Evolutionary conservation across 1,284 basidiomycete genomes (phyloP).

Genomic region (Anthracocystis setariae): DNA sequence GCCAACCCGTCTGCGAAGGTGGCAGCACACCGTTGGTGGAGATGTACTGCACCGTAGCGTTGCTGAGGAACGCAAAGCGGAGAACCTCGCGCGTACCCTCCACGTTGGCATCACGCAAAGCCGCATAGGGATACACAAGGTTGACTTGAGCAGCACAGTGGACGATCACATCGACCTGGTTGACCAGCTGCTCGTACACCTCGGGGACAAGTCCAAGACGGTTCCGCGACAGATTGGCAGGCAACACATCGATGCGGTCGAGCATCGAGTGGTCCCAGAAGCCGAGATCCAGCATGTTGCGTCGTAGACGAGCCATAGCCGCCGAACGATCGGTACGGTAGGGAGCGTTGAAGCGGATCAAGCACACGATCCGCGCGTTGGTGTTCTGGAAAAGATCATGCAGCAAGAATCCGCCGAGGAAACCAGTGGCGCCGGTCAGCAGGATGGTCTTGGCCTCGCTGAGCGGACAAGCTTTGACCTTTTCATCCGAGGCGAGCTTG

Average conservation of each 20-base stretch:
- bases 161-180: constrained; percentile 61
- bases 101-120: constrained; percentile 65
- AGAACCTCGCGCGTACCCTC: constrained; percentile 68
- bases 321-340: constrained; percentile 60
- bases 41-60: constrained; percentile 66
- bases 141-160: constrained; percentile 67
- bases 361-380: constrained; percentile 65
- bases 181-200: constrained; percentile 56
- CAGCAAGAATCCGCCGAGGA: constrained; percentile 66
- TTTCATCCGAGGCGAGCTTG: constrained; percentile 39
- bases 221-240: constrained; percentile 61
- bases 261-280: constrained; percentile 64
- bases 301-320: constrained; percentile 62
- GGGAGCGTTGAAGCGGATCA: constrained; percentile 65
- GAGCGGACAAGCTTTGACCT: constrained; percentile 32
- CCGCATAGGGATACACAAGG: constrained; percentile 67
- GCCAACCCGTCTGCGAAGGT: constrained; percentile 61
- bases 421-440: constrained; percentile 67
- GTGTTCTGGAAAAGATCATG: constrained; percentile 61
- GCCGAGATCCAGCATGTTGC: constrained; percentile 67
- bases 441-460: constrained; percentile 60
- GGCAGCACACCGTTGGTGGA: constrained; percentile 68
- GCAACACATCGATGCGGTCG: constrained; percentile 64
- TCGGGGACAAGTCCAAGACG: constrained; percentile 59
- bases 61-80: constrained; percentile 64